Evolutionary conservation across 352 stramenopile species (phyloP), one percentile per base, ranked within the genome.

Genomic region (Saprolegnia diclina): DNA sequence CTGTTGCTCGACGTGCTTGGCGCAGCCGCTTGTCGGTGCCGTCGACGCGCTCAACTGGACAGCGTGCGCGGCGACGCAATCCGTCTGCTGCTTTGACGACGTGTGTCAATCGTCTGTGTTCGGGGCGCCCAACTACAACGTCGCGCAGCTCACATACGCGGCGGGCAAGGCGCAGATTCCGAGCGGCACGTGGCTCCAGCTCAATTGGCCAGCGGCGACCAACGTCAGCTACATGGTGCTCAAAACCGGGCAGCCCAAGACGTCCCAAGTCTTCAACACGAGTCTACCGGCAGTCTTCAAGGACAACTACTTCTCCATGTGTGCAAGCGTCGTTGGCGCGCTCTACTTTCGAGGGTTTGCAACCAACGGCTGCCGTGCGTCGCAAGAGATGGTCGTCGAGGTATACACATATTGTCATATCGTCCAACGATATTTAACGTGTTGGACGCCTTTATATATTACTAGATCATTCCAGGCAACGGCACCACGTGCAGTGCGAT

Each of bases 11-110:
- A 69, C 45, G 29, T 69, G 63, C 63, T 29, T 69, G 7, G 63
- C 63, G 1, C 63, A 69, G 53, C 63, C 63, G 14, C n/a, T 44
- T n/a, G 53, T 69, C 22, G 63, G 32, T 14, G 37, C n/a, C 1
- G 26, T 52, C 46, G 63, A 69, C 37, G 63, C 63, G 19, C 13
- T 69, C 22, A 52, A 69, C 32, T 69, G 53, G 22, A 69, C 42
- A 13, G 63, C 63, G 24, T 69, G 63, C 48, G 24, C 63, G 1
- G 63, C 63, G 19, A 42, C 63, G n/a, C 48, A 69, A 44, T 61
- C 63, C 0, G 50, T 52, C 18, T 69, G 63, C 22, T 69, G 63
- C 63, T 69, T 69, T 62, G 63, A 69, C 37, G n/a, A 69, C 9
- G 38, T 52, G 24, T 69, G 63, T 45, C 50, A 50, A 21, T 24